Base-by-base conservation (phyloP, 805 yeast genomes). In the Suhomyces xylopsoci region DNA sequence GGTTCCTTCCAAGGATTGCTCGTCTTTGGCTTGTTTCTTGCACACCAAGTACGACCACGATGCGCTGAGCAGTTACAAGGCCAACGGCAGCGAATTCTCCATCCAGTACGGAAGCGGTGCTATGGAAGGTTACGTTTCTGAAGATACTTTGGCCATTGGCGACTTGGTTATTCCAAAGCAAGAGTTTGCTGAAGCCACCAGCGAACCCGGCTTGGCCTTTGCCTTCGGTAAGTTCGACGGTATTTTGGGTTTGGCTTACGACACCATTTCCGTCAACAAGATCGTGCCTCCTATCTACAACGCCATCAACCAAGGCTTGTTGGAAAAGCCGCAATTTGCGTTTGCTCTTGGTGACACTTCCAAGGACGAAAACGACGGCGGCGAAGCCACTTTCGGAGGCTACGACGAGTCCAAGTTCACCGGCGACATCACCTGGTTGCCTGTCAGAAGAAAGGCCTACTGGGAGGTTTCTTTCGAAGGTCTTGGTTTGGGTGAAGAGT, bases 211-310 rank as follows among this genome's bases (percentile, higher is more conserved):
- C 52, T 81, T 94, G 61, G 94, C 97, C 0, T 94, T 94, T 76
- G 98, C 99, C 49, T 94, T 94, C 73, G 99, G 97, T 72, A 93
- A 94, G 76, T 94, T 94, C 69, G 99, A 94, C 70, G 99, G 99
- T 76, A 92, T 94, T 61, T 78, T 94, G 58, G 99, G 99, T 60
- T 82, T 94, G 61, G 99, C 90, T 58, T 94, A 93, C 74, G 90
- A 90, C 74, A 79, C 97, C 50, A 91, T 94, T 61, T 82, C 97
- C 14, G 97, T 90, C 51, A 79, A 92, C 78, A 81, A 83, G 66
- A 83, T 92, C 63, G 96, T 90, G 28, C 98, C 99, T 52, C 99
- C 99, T 44, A 73, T 94, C 56, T 91, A 91, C 80, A 89, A 88
- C 62, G 98, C 99, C 54, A 80, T 92, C 55, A 73, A 83, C 56